Evolutionary conservation across 768 basidiomycete genomes (phyloP), one percentile per base, ranked within the genome.

Genomic region (Pleurotus cornucopiae): DNA sequence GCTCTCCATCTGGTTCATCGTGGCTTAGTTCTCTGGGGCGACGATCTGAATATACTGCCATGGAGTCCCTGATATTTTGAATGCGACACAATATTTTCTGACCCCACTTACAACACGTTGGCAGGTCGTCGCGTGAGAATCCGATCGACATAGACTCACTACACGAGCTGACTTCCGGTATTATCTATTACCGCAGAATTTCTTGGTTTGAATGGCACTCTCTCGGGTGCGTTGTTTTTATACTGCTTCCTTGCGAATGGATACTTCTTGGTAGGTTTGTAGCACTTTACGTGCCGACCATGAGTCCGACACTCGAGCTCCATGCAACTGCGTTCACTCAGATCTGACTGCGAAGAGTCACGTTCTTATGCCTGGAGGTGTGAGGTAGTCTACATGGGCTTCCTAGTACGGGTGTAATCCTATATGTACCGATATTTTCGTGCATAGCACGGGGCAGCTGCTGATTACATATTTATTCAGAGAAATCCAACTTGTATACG

Each of bases 241-340:
- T 99, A 98, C 70, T 81, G 84, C 11, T 93, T 95, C 67, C 73
- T 86, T 23, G 89, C 94, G n/a, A 96, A 94, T 60, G 93, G 86
- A 0, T 95, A 98, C 74, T 98, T 98, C 82, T 75, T 97, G 44
- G 93, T 92, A 64, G 53, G 88, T 26, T 21, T 23, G 46, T 56
- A 6, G n/a, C 54, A n/a, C 11, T 38, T 18, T 23, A 13, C 9
- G 21, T 20, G 40, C 14, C 26, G 51, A 34, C 5, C 18, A 18
- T 18, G 18, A 18, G 18, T 18, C 18, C 18, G 18, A n/a, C n/a
- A n/a, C n/a, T n/a, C n/a, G n/a, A n/a, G n/a, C 18, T 18, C 18
- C 18, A 30, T 9, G 6, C 30, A 96, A 94, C 84, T 97, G 20
- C 92, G 94, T 43, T 96, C 95, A 1, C 80, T 98, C 21, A 91